Percentiles rank a stretch among this genome's conserved stretches.
These are phyloP conservation scores for Macadamia integrifolia DNA, from an alignment of 164 flowering plant genomes.

Conservation along the genomic window DNA sequence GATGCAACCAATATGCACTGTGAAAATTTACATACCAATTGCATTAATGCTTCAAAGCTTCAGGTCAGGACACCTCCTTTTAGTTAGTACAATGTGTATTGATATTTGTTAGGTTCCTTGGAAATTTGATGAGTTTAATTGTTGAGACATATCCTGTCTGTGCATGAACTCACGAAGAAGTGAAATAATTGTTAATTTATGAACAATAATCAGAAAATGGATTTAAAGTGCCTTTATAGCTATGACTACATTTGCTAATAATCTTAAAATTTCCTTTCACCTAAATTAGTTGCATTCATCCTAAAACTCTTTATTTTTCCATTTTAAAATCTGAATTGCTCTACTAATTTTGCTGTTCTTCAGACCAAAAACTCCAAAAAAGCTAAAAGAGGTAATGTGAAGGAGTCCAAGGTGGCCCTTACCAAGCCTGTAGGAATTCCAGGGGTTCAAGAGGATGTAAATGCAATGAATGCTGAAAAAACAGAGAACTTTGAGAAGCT, in stretches of 20 bases:
- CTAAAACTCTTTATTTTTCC: not conserved
- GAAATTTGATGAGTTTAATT: not conserved
- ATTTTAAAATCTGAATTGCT: not conserved
- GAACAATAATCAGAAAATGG: too few relatives aligned
- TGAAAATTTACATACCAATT: conserved; percentile 32
- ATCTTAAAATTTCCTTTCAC: not conserved
- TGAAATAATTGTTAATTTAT: not conserved
- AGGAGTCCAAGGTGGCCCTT: conserved; percentile 34
- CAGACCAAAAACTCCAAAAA: conserved; percentile 41
- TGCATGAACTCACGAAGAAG: not conserved
- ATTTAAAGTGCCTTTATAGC: too few relatives aligned
- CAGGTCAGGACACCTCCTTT: conserved; percentile 30
- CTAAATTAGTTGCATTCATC: too few relatives aligned
- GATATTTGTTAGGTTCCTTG: not conserved
- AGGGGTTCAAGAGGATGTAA: conserved; percentile 16
- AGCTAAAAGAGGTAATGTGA: conserved; percentile 23
- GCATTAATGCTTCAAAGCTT: conserved; percentile 42
- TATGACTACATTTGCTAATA: too few relatives aligned
- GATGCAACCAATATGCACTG: conserved; percentile 63
- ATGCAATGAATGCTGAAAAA: conserved; percentile 18
- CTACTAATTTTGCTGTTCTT: conserved; percentile 11
- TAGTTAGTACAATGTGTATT: too few relatives aligned
- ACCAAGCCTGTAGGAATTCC: conserved; percentile 19
- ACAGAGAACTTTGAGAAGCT: conserved; percentile 13
- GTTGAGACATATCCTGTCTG: not conserved